Base-by-base conservation (phyloP, 108 stramenopile species). In the Chaetoceros tenuissimus region DNA sequence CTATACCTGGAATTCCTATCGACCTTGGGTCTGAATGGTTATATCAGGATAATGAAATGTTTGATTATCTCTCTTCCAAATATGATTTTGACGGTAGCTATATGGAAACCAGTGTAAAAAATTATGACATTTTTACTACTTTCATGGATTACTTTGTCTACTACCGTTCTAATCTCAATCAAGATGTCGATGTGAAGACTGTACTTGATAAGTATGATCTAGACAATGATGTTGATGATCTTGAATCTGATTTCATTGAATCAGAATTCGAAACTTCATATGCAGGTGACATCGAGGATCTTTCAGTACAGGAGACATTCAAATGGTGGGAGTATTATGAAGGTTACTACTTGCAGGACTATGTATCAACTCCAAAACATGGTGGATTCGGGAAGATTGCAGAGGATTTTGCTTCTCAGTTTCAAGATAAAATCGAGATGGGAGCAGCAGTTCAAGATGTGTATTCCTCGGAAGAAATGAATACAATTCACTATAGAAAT, bases 341-440 rank as follows among this genome's bases (percentile, higher is more conserved):
- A 10, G 49, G 49, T 26, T 5, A 16, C 5, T 10, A 8, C 8
- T 10, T 5, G 34, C 55, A 67, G 17, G 30, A 29, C 30, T 25
- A 28, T 16, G 66, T 67, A 1, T 29, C 59, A 1, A 52, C 50
- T 43, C n/a, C n/a, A n/a, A n/a, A n/a, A n/a, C n/a, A n/a, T n/a
- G 57, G 53, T 23, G 62, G 62, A 16, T 63, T 40, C 31, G 55
- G 47, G 1, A 48, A 64, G 21, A 28, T 40, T 1, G 29, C 43
- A 7, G 55, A 34, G 1, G 30, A 24, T 1, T 45, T 55, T 30
- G 68, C 62, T 19, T 20, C 29, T 23, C 46, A 46, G 2, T 18
- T 71, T 43, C 43, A 18, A 10, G 21, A 49, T 25, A 69, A 58
- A 7, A 51, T 69, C 22, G 19, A 51, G 22, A 23, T 64, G 43